phyloP scores from a whole-genome alignment of 1,284 basidiomycete genomes.

The Heterobasidion occidentale region DNA sequence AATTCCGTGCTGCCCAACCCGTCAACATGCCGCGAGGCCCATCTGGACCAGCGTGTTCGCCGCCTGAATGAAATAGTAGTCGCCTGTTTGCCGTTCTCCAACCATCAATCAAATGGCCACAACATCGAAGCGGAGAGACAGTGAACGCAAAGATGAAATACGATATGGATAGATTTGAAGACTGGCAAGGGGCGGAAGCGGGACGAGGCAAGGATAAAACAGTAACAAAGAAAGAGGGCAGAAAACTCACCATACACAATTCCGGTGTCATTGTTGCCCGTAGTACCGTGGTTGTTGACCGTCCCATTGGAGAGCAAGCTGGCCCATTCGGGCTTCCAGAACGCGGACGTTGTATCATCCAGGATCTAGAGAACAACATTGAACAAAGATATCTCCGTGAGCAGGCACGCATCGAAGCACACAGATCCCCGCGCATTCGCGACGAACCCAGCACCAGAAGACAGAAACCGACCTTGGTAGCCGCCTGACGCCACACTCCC shows the following conservation, averaged over 20 bases:
- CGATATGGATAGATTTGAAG: too few species aligned
- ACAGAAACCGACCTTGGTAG: neutral
- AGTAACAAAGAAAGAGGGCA: neutral
- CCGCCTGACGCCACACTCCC: conserved; percentile 16
- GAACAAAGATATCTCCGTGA: neutral
- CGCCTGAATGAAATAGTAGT: neutral
- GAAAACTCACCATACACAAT: conserved; percentile 47
- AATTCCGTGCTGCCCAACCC: neutral
- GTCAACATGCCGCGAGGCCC: neutral
- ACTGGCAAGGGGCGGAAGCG: too few species aligned
- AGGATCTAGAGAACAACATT: conserved; percentile 32
- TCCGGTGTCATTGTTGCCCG: conserved; percentile 48
- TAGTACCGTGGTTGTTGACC: conserved; percentile 41
- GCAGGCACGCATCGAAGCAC: neutral
- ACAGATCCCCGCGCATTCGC: neutral
- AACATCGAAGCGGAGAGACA: too few species aligned
- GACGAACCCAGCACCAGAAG: neutral
- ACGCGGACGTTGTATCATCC: conserved; percentile 38
- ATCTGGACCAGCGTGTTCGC: neutral
- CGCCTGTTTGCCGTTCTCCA: neutral
- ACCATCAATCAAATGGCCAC: neutral
- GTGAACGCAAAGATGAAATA: too few species aligned
- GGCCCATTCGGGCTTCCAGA: conserved; percentile 52
- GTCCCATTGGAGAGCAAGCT: conserved; percentile 62
- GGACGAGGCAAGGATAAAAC: neutral